Percentiles rank a stretch among this genome's conserved stretches.
Evolutionary conservation across 805 yeast genomes (phyloP).

Genomic region (Lipomyces kockii): DNA sequence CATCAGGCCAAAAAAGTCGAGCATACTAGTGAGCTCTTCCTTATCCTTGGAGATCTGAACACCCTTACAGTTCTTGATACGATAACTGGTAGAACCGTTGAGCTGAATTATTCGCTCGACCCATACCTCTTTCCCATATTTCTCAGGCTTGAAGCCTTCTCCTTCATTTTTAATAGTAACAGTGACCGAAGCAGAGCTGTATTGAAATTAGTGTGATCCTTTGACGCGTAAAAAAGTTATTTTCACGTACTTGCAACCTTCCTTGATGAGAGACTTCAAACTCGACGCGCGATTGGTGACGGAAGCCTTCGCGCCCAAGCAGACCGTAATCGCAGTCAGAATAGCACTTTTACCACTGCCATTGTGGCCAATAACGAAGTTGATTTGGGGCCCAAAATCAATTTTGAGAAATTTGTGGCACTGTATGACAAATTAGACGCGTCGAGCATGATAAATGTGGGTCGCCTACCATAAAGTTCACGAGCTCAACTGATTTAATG

Average conservation of each 20-base stretch:
- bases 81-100: conserved; percentile 59
- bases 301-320: conserved; percentile 83
- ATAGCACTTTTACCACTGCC: conserved; percentile 95
- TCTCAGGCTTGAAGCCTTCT: conserved; percentile 65
- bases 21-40: conserved; percentile 66
- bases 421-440: conserved; percentile 43
- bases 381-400: conserved; percentile 76
- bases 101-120: conserved; percentile 69
- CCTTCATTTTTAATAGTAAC: conserved; percentile 70
- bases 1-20: conserved; percentile 72
- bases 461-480: conserved; percentile 63
- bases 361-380: conserved; percentile 94
- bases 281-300: conserved; percentile 84
- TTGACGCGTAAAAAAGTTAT: background rate
- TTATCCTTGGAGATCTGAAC: conserved; percentile 63
- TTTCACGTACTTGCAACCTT: conserved; percentile 61
- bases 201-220: background rate
- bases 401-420: conserved; percentile 83
- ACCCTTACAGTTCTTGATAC: conserved; percentile 58
- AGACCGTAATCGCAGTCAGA: conserved; percentile 89
- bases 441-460: conserved; percentile 36
- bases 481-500: conserved; percentile 63
- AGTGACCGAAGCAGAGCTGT: conserved; percentile 58
- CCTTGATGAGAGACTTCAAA: conserved; percentile 70
- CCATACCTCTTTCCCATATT: conserved; percentile 69